Evolutionary conservation across 2,329 filamentous ascomycete genomes (phyloP).

Genomic region (Penicillium sp.): DNA sequence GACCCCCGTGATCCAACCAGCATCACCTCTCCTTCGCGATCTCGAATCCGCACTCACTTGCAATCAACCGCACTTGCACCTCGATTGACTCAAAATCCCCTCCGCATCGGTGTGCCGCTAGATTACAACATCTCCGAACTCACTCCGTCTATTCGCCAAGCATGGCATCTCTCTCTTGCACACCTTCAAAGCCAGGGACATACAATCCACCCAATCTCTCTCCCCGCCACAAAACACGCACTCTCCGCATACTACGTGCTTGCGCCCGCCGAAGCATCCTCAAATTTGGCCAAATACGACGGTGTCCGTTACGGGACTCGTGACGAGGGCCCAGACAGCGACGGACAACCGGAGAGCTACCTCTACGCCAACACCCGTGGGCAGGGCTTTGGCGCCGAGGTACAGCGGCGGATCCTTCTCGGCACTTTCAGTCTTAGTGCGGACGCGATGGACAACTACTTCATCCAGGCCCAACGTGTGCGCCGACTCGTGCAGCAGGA

Average conservation of each 20-base stretch:
- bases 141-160: conserved; percentile 58
- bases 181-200: conserved; percentile 61
- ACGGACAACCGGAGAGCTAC: conserved; percentile 46
- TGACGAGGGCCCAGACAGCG: conserved; percentile 44
- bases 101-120: conserved; percentile 54
- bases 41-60: conserved; percentile 44
- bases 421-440: conserved; percentile 88
- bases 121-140: conserved; percentile 91
- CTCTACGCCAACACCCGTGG: conserved; percentile 73
- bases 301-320: conserved; percentile 82
- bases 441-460: conserved; percentile 90
- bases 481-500: conserved; percentile 77
- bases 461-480: conserved; percentile 85
- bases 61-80: conserved; percentile 17
- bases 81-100: conserved; percentile 22
- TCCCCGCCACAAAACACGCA: conserved; percentile 78
- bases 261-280: conserved; percentile 89
- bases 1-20: conserved; percentile 73
- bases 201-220: conserved; percentile 65
- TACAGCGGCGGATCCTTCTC: conserved; percentile 77
- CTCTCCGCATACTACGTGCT: conserved; percentile 93
- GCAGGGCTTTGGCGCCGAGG: conserved; percentile 72
- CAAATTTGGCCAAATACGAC: conserved; percentile 94
- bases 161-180: conserved; percentile 62
- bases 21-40: conserved; percentile 52